phyloP scores from a whole-genome alignment of 208 protist genomes.

The Trypanosoma caninum region DNA sequence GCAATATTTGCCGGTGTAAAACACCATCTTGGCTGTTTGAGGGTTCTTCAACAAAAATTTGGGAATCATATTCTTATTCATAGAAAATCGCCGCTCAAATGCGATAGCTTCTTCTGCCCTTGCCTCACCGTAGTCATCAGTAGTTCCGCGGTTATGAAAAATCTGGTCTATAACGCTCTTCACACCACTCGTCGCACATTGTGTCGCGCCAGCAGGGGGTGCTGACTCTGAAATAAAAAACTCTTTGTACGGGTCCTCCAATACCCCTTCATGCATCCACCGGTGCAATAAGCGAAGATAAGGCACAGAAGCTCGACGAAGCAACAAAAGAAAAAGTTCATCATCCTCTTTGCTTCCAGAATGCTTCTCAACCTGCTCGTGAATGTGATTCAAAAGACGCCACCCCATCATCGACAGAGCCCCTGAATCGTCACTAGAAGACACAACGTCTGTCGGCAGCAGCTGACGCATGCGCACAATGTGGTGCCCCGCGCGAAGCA shows the following conservation, averaged over 20 bases:
- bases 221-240: constrained; percentile 77
- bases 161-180: constrained; percentile 18
- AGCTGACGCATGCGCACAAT: constrained; percentile 77
- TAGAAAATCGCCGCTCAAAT: constrained; percentile 82
- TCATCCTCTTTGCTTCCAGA: constrained; percentile 75
- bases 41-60: constrained; percentile 53
- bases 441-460: constrained; percentile 75
- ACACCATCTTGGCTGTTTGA: constrained; percentile 79
- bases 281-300: constrained; percentile 74
- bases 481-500: constrained; percentile 79
- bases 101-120: constrained; percentile 28
- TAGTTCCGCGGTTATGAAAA: constrained; percentile 12
- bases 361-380: constrained; percentile 52
- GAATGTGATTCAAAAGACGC: constrained; percentile 77
- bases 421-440: constrained; percentile 22
- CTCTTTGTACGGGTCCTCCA: constrained; percentile 80
- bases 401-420: constrained; percentile 43
- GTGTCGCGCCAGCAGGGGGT: neutral
- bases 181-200: neutral
- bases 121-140: constrained; percentile 27
- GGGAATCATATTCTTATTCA: constrained; percentile 82
- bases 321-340: constrained; percentile 59
- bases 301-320: constrained; percentile 70
- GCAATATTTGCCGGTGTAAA: constrained; percentile 85
- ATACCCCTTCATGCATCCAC: constrained; percentile 82